A percentile compares a stretch with the other conserved stretches of the same genome.
These are phyloP conservation scores for Globisporangium yorkense DNA, from an alignment of 352 stramenopile genomes.

Conservation along the genomic window DNA sequence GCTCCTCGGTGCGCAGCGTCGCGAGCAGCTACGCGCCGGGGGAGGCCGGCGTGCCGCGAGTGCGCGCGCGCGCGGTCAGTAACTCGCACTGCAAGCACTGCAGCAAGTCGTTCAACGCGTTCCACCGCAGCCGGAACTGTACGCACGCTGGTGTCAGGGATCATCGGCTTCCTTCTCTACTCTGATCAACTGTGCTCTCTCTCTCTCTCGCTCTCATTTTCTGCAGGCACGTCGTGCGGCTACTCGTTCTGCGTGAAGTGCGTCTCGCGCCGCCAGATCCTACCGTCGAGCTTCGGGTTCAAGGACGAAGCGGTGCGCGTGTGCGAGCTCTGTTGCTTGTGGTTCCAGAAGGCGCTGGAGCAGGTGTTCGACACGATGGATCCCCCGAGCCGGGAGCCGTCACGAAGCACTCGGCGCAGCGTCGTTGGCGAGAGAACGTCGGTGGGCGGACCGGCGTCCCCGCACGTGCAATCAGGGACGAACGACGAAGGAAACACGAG, in stretches of 20 bases:
- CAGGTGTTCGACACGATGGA: conserved; percentile 61
- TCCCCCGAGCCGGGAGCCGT: conserved; percentile 9
- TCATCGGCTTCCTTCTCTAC: background rate
- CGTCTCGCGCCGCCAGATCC: conserved; percentile 38
- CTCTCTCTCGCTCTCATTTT: background rate
- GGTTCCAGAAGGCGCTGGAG: conserved; percentile 66
- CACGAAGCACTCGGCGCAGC: background rate
- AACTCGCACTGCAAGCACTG: conserved; percentile 45
- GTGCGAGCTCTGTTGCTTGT: conserved; percentile 53
- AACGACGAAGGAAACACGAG: conserved; percentile 18
- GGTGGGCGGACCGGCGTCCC: conserved; percentile 13
- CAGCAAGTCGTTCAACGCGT: conserved; percentile 60
- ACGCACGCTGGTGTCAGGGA: conserved; percentile 1
- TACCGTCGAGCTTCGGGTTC: conserved; percentile 58
- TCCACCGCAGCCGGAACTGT: conserved; percentile 63
- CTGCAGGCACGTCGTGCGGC: conserved; percentile 31
- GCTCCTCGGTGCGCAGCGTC: background rate
- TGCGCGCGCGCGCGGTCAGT: conserved; percentile 24
- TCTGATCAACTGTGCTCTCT: background rate
- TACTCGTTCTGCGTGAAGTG: conserved; percentile 66
- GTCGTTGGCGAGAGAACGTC: conserved; percentile 15
- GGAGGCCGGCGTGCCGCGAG: conserved; percentile 29
- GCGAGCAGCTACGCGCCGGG: conserved; percentile 6
- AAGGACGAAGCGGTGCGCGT: conserved; percentile 38
- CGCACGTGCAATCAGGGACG: conserved; percentile 7